phyloP scores from a whole-genome alignment of 306 rosid species.

The Oemleria cerasiformis region DNA sequence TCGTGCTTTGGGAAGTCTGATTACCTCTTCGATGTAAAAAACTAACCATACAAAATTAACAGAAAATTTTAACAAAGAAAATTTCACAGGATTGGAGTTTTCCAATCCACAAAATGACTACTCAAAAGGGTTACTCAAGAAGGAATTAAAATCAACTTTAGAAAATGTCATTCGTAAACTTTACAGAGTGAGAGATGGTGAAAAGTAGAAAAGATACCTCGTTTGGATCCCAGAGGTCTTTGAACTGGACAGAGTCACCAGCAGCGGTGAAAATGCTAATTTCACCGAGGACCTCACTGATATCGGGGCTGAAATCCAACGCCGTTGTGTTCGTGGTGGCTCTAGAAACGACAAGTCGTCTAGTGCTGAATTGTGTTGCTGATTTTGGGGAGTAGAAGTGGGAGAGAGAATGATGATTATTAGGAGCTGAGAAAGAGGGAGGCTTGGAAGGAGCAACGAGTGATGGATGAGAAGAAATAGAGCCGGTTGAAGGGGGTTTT shows the following conservation, averaged over 20 bases:
- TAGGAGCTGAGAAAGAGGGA: conserved; percentile 9
- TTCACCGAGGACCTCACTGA: conserved; percentile 44
- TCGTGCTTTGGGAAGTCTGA: not conserved
- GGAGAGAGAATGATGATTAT: conserved; percentile 4
- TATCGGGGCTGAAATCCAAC: conserved; percentile 30
- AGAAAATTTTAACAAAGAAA: not conserved
- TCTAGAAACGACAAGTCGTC: conserved; percentile 29
- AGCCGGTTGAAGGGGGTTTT: conserved; percentile 16
- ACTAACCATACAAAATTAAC: not conserved
- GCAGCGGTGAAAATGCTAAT: conserved; percentile 58
- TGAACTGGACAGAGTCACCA: conserved; percentile 62
- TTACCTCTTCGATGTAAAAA: not conserved
- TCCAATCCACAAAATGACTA: not conserved
- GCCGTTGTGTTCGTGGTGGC: conserved; percentile 22
- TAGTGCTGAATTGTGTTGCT: conserved; percentile 9
- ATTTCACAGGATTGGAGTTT: not conserved
- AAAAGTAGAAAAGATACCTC: conserved; percentile 35
- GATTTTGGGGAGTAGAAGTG: conserved; percentile 11
- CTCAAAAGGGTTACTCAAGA: not conserved
- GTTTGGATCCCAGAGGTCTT: conserved; percentile 66
- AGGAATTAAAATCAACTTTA: not conserved
- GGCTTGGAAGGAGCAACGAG: conserved; percentile 13
- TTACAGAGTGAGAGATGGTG: not conserved
- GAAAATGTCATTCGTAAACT: not conserved
- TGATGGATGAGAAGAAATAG: conserved; percentile 25